These are phyloP conservation scores for Globisporangium radiosum DNA, from an alignment of 352 stramenopile species.

Conservation along the genomic window DNA sequence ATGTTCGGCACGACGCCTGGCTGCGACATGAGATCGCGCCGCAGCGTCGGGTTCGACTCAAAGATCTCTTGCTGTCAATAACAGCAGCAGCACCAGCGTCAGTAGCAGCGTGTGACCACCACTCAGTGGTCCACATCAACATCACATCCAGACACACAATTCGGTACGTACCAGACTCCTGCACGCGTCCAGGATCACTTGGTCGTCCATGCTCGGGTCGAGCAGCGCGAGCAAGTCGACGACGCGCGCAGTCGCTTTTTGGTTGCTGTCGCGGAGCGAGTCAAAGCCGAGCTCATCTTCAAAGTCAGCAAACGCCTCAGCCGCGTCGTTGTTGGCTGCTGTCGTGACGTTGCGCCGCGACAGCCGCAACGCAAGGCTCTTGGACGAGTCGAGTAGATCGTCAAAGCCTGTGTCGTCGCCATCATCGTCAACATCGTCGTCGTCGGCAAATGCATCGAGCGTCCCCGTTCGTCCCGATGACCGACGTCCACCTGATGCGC, in stretches of 20 bases:
- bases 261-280: slow-evolving; percentile 59
- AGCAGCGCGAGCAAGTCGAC: slow-evolving; percentile 71
- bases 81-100: too few relatives aligned
- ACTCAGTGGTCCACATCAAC: too few relatives aligned
- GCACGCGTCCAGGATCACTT: slow-evolving; percentile 79
- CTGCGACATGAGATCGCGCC: slow-evolving; percentile 83
- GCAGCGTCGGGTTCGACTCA: slow-evolving; percentile 59
- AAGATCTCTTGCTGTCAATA: slow-evolving; percentile 65
- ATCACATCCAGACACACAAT: too few relatives aligned
- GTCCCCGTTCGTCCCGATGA: neutral
- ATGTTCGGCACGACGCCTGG: slow-evolving; percentile 90
- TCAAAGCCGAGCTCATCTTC: slow-evolving; percentile 83
- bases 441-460: neutral
- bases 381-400: slow-evolving; percentile 9
- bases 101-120: too few relatives aligned
- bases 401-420: slow-evolving; percentile 14
- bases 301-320: slow-evolving; percentile 50
- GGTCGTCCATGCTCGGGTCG: slow-evolving; percentile 83
- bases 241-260: slow-evolving; percentile 69
- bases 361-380: slow-evolving; percentile 2
- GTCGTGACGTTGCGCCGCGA: slow-evolving; percentile 9
- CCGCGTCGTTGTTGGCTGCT: slow-evolving; percentile 9
- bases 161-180: slow-evolving; percentile 41
- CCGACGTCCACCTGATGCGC: slow-evolving; percentile 11
- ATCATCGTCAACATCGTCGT: slow-evolving; percentile 6